A percentile compares a stretch with the other conserved stretches of the same genome.
phyloP scores from a whole-genome alignment of 441 rosid species.

The Eruca vesicaria region DNA sequence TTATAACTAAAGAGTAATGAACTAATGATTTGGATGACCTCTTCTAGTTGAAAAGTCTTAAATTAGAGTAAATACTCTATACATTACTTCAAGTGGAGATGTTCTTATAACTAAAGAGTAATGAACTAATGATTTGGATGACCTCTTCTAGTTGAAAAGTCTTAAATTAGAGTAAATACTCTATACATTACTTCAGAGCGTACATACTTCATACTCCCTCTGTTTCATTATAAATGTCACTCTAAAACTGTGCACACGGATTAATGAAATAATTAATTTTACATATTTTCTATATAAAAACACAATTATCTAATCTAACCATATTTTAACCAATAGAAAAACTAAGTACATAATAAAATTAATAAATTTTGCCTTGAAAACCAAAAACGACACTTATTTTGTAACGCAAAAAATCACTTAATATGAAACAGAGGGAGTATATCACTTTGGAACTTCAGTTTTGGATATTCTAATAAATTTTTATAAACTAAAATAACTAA shows the following conservation, averaged over 20 bases:
- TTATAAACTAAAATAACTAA: neutral
- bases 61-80: neutral
- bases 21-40: neutral
- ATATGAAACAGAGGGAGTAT: too few species aligned
- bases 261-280: too few species aligned
- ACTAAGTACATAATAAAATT: too few species aligned
- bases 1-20: neutral
- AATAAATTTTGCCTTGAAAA: too few species aligned
- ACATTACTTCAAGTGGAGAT: neutral
- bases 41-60: neutral
- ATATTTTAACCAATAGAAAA: too few species aligned
- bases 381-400: too few species aligned
- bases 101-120: neutral
- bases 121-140: neutral
- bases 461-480: neutral
- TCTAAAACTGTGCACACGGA: too few species aligned
- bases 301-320: too few species aligned
- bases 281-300: too few species aligned
- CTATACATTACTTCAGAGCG: neutral
- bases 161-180: neutral
- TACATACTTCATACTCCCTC: neutral
- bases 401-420: too few species aligned
- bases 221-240: too few species aligned
- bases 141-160: neutral
- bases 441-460: neutral